Evolutionary conservation across 225 moss, liverwort and hornwort genomes (phyloP), one percentile per base, ranked within the genome.

Genomic region (Physcomitrellopsis africana): DNA sequence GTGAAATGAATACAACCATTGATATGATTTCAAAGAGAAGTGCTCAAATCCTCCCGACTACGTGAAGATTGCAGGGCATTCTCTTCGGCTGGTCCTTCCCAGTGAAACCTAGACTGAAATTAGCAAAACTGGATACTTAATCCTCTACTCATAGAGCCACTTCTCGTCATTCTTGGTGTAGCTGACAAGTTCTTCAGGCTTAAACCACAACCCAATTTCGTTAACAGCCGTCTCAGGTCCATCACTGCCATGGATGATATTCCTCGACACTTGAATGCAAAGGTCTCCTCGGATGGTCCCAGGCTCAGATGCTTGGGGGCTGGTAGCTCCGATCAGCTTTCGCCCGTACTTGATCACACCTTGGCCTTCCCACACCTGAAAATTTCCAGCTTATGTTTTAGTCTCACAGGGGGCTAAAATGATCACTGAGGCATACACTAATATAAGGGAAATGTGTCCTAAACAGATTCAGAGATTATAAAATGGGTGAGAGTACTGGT

Each of bases 261-360:
- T 89, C 71, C 89, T 85, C 11, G 88, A 88, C 73, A 88, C 88
- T 55, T 88, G 88, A 17, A 88, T 73, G 26, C 82, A 82, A 9
- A 85, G 60, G 60, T 94, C 92, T 24, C 94, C 94, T 45, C 94
- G 85, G 66, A 94, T 81, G 4, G 94, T 94, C 23, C 94, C 90
- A 2, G 94, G 94, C 71, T 94, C 92, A 2, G 94, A 94, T 1
- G 84, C 86, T 63, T 83, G 79, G 18, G 94, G 94, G 67, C 22
- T 81, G 10, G 94, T 94, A 8, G 90, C 92, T 12, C 94, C 94
- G 26, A 94, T 94, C 53, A 92, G 59, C 86, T 94, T 94, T 18
- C 94, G 88, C 55, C 94, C 94, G 45, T 94, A 94, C 73, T 90
- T 87, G 20, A 94, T 92, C 58, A 92, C 94, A 41, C 94, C 94